Conservation (phyloP, 768 basidiomycete genomes). For the Termitomyces sp. region DNA sequence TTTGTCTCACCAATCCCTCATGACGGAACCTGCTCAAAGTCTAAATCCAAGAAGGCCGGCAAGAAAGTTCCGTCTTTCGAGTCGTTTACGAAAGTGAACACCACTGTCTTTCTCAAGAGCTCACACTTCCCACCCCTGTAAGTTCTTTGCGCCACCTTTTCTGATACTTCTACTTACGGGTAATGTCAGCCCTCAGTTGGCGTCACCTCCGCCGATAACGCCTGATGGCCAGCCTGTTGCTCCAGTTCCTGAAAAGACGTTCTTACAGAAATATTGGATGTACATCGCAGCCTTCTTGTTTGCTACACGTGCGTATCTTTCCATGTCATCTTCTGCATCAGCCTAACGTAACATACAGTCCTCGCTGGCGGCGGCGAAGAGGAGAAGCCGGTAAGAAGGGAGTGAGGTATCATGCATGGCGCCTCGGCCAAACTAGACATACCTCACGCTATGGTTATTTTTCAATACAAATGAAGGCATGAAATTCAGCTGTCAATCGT, state of each 20-base stretch:
- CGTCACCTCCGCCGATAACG: conserved; percentile 62
- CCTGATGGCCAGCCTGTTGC: conserved; percentile 61
- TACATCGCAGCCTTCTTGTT: conserved; percentile 62
- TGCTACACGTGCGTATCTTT: conserved; percentile 48
- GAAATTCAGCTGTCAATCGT: neutral
- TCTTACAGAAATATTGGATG: conserved; percentile 90
- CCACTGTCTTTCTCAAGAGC: conserved; percentile 44
- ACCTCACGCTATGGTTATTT: neutral
- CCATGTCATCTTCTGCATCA: neutral
- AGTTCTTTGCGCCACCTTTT: conserved; percentile 18
- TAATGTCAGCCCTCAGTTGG: conserved; percentile 63
- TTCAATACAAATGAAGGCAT: neutral
- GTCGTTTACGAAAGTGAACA: conserved; percentile 40
- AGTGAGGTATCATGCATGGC: neutral
- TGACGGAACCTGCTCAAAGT: conserved; percentile 60
- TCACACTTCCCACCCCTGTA: conserved; percentile 58
- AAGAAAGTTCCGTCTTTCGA: conserved; percentile 22
- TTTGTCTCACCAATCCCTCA: conserved; percentile 67
- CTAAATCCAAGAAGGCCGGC: conserved; percentile 22
- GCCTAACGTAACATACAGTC: conserved; percentile 13
- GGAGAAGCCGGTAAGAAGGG: conserved; percentile 25
- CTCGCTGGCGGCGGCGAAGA: conserved; percentile 37
- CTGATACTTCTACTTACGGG: neutral
- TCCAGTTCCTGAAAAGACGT: conserved; percentile 66
- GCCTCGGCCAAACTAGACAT: neutral